Conservation (phyloP, 2,329 filamentous ascomycete species). For the Onygenales sp. region DNA sequence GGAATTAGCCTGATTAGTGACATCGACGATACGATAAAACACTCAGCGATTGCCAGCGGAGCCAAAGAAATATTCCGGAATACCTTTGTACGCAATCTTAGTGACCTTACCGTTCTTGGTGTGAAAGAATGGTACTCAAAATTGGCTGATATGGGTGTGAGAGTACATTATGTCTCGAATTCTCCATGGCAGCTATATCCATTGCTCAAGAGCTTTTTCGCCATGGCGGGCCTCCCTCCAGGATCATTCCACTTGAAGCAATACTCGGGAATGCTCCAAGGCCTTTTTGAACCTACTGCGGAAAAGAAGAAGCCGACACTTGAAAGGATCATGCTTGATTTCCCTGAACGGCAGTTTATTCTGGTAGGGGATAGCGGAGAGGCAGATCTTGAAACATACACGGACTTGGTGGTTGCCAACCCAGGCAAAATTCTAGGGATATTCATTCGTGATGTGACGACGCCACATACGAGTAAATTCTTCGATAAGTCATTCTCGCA, state of each 20-base stretch:
- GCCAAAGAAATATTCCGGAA: conserved; percentile 94
- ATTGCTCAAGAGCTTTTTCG: conserved; percentile 76
- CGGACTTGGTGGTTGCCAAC: conserved; percentile 76
- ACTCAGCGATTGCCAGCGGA: conserved; percentile 79
- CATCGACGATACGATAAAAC: conserved; percentile 95
- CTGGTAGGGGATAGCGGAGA: conserved; percentile 94
- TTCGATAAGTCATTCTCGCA: conserved; percentile 57
- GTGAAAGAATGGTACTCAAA: conserved; percentile 81
- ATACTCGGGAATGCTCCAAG: conserved; percentile 93
- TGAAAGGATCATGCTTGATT: conserved; percentile 77
- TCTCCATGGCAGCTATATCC: conserved; percentile 97
- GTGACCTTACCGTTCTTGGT: conserved; percentile 72
- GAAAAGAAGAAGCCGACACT: conserved; percentile 87
- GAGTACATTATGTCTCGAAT: conserved; percentile 97
- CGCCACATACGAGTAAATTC: conserved; percentile 60
- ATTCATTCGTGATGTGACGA: conserved; percentile 94
- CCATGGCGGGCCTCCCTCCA: conserved; percentile 65
- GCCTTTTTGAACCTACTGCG: conserved; percentile 94
- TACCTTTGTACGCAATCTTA: conserved; percentile 80
- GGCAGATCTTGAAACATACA: conserved; percentile 94
- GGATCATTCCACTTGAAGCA: conserved; percentile 94
- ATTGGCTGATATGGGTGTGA: conserved; percentile 70
- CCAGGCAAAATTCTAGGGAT: conserved; percentile 75
- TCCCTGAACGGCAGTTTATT: conserved; percentile 80
- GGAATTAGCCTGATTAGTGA: conserved; percentile 94